Evolutionary conservation across 805 yeast genomes (phyloP), one percentile per base, ranked within the genome.

Genomic region (Millerozyma acaciae): DNA sequence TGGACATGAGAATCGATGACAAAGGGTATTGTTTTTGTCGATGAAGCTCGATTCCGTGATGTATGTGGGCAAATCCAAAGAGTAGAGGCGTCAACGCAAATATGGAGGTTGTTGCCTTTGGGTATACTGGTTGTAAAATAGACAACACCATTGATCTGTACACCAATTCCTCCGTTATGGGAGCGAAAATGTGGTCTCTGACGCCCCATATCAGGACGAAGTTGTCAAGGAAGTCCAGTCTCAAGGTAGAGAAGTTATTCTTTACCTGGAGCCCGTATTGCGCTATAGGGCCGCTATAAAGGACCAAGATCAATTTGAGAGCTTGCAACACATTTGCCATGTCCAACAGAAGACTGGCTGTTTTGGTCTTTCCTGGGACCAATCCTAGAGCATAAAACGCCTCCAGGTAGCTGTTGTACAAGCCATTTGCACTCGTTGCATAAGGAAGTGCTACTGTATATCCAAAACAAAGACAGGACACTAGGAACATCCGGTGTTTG

Each of bases 11-110:
- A 1, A 78, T 63, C 56, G 45, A 0, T 39, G 22, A 2, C 57
- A 17, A 3, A 61, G 12, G 2, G 62, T 51, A 5, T 47, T 26
- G 2, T 53, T 42, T 7, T 47, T 55, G 34, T 35, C 39, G 24
- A 40, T 40, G 39, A 64, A 71, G 43, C 34, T 75, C 79, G 41
- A 64, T 64, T 2, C 75, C 87, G 51, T 86, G 95, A 50, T 86
- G 90, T 15, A 82, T 31, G 55, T 86, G 96, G 1, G 94, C 93
- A 16, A 81, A 45, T 1, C 89, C 88, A 60, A 86, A 86, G 35
- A 77, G 65, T 6, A 76, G 46, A 1, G 95, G 93, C 1, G 84
- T 70, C 14, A 62, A 39, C 8, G 24, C 26, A 7, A 38, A 20
- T 19, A 15, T 30, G 18, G 16, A 28, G 10, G 10, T 4, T 18